Evolutionary conservation across 306 rosid genomes (phyloP), one percentile per base, ranked within the genome.

Genomic region (Neltuma alba): DNA sequence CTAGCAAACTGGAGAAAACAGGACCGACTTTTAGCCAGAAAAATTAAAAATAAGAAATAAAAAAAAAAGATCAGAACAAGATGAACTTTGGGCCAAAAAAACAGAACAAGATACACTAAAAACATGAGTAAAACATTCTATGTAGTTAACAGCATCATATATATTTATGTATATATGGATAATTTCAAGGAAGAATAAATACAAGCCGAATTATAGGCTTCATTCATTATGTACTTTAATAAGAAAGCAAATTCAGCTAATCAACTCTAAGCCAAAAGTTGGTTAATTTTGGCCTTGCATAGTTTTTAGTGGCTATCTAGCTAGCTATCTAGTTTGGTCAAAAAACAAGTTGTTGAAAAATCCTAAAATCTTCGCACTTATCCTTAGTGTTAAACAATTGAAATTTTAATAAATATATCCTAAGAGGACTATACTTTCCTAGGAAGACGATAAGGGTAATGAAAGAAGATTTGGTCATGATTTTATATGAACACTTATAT

Each of bases 381-480:
- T 82, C 79, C 78, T 67, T 63, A 20, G 88, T 65, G 63, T 40
- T 82, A 82, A 71, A 72, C 80, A 40, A 40, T 7, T 7, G 2
- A 0, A 20, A 50, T n/a, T n/a, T n/a, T n/a, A 50, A 20, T 5
- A 7, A 20, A 50, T 36, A 40, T 33, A 25, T 55, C 41, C 54
- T 6, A 45, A 63, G 18, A 52, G n/a, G 21, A 21, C 61, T 6
- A n/a, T 52, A 54, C 30, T 72, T 81, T 68, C 58, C 76, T 34
- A 55, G 14, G 77, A 18, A 64, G 81, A 74, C 74, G 81, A 82
- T 82, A 74, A 79, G 86, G 66, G 70, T 85, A 44, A 77, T 36
- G 67, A 62, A 75, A 76, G 42, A 71, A 76, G 44, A 71, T 44
- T 66, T 48, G 67, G 60, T 80, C 74, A 76, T 72, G 37, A 27